These are phyloP conservation scores for Hypoxylon trugodes DNA, from an alignment of 495 filamentous ascomycete genomes.

Conservation along the genomic window DNA sequence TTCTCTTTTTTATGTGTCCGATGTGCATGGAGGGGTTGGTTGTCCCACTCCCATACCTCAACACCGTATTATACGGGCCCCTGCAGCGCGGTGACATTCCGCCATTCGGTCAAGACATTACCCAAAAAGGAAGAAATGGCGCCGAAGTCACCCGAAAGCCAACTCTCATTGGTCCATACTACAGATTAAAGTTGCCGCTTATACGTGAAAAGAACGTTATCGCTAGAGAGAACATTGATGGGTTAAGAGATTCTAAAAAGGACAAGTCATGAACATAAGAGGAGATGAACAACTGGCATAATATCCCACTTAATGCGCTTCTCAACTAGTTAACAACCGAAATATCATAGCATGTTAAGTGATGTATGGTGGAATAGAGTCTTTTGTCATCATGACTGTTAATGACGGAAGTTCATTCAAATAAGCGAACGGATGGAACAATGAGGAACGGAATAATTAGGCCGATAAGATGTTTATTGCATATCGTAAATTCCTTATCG, in stretches of 20 bases:
- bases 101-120: slow-evolving; percentile 23
- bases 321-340: no score
- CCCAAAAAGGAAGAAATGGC: slow-evolving; percentile 4
- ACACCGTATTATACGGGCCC: slow-evolving; percentile 4
- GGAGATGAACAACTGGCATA: no score
- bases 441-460: background rate
- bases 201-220: no score
- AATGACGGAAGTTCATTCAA: background rate
- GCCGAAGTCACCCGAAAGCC: background rate
- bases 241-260: no score
- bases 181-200: no score
- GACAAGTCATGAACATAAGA: no score
- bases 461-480: slow-evolving; percentile 1
- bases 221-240: no score
- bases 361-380: no score
- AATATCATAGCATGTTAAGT: no score
- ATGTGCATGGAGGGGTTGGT: background rate
- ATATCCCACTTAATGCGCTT: no score
- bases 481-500: no score
- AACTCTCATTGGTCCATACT: no score
- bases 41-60: background rate
- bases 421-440: background rate
- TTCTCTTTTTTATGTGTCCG: background rate
- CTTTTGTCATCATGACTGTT: background rate
- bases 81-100: background rate